Evolutionary conservation across 768 basidiomycete genomes (phyloP), one percentile per base, ranked within the genome.

Genomic region (Cystobasidium onofrii): DNA sequence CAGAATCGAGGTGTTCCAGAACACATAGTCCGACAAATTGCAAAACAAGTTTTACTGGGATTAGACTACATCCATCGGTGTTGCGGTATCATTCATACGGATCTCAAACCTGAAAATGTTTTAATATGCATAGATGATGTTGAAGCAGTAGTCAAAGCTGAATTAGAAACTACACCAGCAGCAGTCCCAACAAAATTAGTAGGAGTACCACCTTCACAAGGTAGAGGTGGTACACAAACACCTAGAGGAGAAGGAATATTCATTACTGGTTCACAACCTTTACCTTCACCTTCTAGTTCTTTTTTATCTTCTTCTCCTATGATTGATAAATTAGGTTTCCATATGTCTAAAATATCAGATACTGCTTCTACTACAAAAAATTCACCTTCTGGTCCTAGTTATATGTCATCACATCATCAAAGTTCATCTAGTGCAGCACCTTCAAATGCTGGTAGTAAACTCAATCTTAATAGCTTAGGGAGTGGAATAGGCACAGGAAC

Each of bases 1-100:
- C 94, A 98, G 84, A 93, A 92, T 83, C 93, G 95, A 78, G 95
- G 95, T 76, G 94, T 98, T 0, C 94, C 95, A 17, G 90, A 92
- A 85, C 88, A 84, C 63, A 83, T 98, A 76, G 92, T 95, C 76
- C 89, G 89, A 79, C 96, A 98, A 82, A 97, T 98, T 78, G 92
- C 93, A 31, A 97, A 97, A 81, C 96, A 98, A 81, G 88, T 98
- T 27, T 84, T 98, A 2, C 86, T 97, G 27, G 96, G 96, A 6
- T 84, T 99, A 62, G 95, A 98, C 80, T 99, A 98, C 84, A 92
- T 99, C 87, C 96, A 99, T 79, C 87, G 91, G 60, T 91, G 90
- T 81, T 99, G 96, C 80, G 91, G 92, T 46, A 91, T 99, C 78
- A 97, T 97, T 70, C 95, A 98, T 80, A 98, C 95, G 50, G 93